Evolutionary conservation across 2,329 filamentous ascomycete genomes (phyloP).

Genomic region (Colletotrichum siamense): DNA sequence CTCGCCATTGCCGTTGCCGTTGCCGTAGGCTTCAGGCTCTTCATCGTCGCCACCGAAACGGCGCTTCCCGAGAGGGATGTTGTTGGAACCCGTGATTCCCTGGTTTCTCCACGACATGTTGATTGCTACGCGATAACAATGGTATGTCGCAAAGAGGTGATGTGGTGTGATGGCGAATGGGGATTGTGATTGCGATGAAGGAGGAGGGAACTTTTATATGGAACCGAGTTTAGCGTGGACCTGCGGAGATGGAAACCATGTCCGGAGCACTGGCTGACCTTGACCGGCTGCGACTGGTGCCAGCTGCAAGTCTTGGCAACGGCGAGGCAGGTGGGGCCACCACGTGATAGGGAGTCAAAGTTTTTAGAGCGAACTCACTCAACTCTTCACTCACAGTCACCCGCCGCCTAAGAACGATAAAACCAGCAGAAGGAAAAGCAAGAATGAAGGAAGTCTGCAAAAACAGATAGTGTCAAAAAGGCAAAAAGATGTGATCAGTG

Average conservation of each 20-base stretch:
- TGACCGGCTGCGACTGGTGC: neutral
- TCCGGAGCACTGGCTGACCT: neutral
- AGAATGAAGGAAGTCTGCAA: too few relatives aligned
- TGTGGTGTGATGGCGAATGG: neutral
- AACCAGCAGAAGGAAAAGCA: neutral
- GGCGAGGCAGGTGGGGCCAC: neutral
- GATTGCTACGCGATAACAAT: constrained; percentile 15
- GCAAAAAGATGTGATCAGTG: constrained; percentile 11
- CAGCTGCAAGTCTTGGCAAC: neutral
- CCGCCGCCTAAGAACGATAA: neutral
- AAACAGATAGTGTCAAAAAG: neutral
- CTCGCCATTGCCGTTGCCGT: constrained; percentile 48
- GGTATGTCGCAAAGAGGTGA: neutral
- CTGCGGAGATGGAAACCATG: constrained; percentile 3
- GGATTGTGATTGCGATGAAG: constrained; percentile 6
- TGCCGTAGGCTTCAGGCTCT: constrained; percentile 30
- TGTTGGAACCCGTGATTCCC: constrained; percentile 97
- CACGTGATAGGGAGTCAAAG: neutral
- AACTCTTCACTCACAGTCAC: neutral
- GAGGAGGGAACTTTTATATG: constrained; percentile 16
- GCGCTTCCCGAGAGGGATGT: constrained; percentile 89
- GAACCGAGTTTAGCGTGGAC: neutral
- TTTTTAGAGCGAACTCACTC: neutral
- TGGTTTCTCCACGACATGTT: constrained; percentile 72
- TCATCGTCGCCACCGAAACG: constrained; percentile 76